phyloP scores from a whole-genome alignment of 176 grass and related monocot species.

The Zea luxurians region DNA sequence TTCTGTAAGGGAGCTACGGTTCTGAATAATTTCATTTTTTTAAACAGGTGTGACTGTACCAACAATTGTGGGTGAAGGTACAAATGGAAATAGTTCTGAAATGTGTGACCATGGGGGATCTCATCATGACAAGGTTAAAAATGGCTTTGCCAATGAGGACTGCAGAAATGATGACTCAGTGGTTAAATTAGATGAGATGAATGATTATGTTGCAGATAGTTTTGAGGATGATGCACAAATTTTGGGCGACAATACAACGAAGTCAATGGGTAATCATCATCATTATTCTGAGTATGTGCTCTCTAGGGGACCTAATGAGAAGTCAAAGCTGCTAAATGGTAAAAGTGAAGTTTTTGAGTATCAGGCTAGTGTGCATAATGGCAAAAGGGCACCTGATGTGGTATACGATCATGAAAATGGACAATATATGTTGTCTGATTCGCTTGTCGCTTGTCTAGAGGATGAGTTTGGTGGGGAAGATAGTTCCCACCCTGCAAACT shows the following conservation, averaged over 20 bases:
- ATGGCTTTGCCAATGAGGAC: slow-evolving; percentile 20
- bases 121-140: slow-evolving; percentile 41
- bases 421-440: slow-evolving; percentile 77
- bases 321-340: slow-evolving; percentile 32
- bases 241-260: slow-evolving; percentile 7
- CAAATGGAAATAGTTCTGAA: slow-evolving; percentile 26
- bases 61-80: slow-evolving; percentile 35
- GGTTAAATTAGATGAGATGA: slow-evolving; percentile 36
- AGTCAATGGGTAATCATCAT: slow-evolving; percentile 29
- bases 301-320: slow-evolving; percentile 39
- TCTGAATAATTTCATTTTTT: slow-evolving; percentile 27
- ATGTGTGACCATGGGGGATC: slow-evolving; percentile 15
- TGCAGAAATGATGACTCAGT: slow-evolving; percentile 37
- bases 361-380: slow-evolving; percentile 30
- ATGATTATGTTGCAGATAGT: slow-evolving; percentile 64
- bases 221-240: slow-evolving; percentile 65
- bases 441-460: slow-evolving; percentile 74
- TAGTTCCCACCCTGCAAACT: slow-evolving; percentile 33
- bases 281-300: slow-evolving; percentile 43
- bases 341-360: slow-evolving; percentile 37
- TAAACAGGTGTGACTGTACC: slow-evolving; percentile 38
- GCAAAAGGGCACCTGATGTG: slow-evolving; percentile 38
- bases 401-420: slow-evolving; percentile 56
- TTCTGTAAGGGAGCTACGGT: slow-evolving; percentile 9
- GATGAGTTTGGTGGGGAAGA: slow-evolving; percentile 60